Conservation (phyloP, 208 protist genomes). For the Crithidia bombi region DNA sequence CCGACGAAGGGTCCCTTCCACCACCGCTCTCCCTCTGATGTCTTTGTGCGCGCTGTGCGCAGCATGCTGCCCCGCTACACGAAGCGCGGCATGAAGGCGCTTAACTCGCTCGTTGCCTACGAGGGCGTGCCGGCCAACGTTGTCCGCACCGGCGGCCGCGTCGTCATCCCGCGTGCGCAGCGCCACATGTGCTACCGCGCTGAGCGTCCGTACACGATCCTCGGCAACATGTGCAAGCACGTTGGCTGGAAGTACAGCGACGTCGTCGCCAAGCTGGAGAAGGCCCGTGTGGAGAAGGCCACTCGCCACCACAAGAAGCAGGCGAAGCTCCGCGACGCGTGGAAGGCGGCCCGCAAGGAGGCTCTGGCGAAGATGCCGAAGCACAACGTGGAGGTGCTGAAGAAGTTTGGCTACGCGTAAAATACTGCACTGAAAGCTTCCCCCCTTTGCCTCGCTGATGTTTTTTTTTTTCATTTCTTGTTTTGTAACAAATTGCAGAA, state of each 20-base stretch:
- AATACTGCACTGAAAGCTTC: conserved; percentile 24
- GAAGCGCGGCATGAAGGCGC: conserved; percentile 82
- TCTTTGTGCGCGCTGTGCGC: conserved; percentile 96
- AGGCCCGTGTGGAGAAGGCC: conserved; percentile 76
- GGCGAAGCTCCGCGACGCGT: conserved; percentile 68
- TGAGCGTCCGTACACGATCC: conserved; percentile 81
- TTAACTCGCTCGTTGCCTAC: conserved; percentile 79
- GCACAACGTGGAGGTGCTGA: conserved; percentile 86
- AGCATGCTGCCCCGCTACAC: conserved; percentile 97
- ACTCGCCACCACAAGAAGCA: conserved; percentile 72
- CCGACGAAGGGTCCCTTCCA: conserved; percentile 98
- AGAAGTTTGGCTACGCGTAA: conserved; percentile 91
- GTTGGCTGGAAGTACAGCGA: conserved; percentile 91
- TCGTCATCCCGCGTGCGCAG: conserved; percentile 78
- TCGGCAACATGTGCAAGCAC: conserved; percentile 90
- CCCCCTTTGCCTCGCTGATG: conserved; percentile 9
- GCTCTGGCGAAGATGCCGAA: conserved; percentile 84
- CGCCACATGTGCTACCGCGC: conserved; percentile 75
- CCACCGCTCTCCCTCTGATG: conserved; percentile 96
- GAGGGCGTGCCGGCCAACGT: conserved; percentile 83
- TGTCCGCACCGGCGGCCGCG: conserved; percentile 64
- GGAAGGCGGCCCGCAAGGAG: conserved; percentile 70
- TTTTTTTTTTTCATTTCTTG: conserved; percentile 36
- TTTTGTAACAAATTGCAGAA: conserved; percentile 16
- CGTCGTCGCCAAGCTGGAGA: conserved; percentile 82